Base-by-base conservation (phyloP, 2,329 filamentous ascomycete genomes). In the Monosporascus sp. region DNA sequence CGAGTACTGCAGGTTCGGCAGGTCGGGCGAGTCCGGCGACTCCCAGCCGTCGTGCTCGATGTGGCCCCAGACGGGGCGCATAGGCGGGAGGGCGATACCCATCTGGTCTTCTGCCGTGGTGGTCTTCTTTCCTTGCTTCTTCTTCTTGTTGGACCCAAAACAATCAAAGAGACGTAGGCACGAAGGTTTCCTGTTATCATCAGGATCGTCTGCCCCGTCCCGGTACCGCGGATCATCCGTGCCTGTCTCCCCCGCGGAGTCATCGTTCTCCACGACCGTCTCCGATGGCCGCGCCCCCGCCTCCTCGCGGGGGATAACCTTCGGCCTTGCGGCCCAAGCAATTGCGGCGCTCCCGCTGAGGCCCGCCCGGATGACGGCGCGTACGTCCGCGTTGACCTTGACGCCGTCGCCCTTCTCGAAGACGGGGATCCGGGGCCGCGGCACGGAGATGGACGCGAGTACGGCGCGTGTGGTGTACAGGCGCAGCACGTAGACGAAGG, bases 41-140 rank as follows among this genome's bases (percentile, higher is more conserved):
- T 88, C 87, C 93, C 94, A 97, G 50, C 93, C 94, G 17, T 85
- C 77, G 67, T 99, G 94, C 55, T 89, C 83, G 50, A 97, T 84
- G n/a, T 83, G 74, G 22, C 89, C 90, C 93, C 93, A 97, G 22
- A 82, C 74, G 2, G 77, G 71, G n/a, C 65, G 58, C 74, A 82
- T 67, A 8, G 70, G 70, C 6, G 76, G 72, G 25, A 87, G 81
- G 44, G 76, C 67, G 58, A 77, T 71, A 24, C 70, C 71, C 51
- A 74, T 63, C 35, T 71, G 70, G 43, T 72, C 68, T 25, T 70
- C 70, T 5, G 70, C 70, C 52, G 53, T 69, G 50, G 22, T 9
- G 22, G 15, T 14, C 22, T 25, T 25, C 43, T 25, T 25, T 46
- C 2, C n/a, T 24, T 27, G 22, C n/a, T 44, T 44, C 41, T 20